Conservation (phyloP, 306 rosid species). For the Cajanus cajan region DNA sequence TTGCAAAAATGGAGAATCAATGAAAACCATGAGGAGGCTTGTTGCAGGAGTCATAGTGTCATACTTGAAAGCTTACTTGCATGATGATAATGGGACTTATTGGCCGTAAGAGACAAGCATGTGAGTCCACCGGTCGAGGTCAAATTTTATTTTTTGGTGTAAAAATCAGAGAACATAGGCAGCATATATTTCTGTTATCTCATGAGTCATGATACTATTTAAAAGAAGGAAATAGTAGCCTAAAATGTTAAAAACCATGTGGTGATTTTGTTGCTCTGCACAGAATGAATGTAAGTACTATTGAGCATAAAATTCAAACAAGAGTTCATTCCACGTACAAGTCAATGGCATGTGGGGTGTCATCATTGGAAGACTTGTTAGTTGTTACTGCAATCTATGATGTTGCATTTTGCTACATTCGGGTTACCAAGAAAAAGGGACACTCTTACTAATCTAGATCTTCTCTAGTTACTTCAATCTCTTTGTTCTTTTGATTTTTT, state of each 20-base stretch:
- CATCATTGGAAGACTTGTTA: conserved; percentile 84
- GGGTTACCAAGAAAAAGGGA: conserved; percentile 68
- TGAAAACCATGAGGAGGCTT: conserved; percentile 87
- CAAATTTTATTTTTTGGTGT: conserved; percentile 38
- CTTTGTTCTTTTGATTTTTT: background rate
- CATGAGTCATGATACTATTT: too few relatives aligned
- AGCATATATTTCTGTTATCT: too few relatives aligned
- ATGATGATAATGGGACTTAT: conserved; percentile 46
- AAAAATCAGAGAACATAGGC: conserved; percentile 30
- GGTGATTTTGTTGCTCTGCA: too few relatives aligned
- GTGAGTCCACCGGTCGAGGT: conserved; percentile 50
- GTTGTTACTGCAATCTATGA: conserved; percentile 76
- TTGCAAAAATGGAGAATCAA: conserved; percentile 71
- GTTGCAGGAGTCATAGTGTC: conserved; percentile 78
- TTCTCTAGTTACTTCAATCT: background rate
- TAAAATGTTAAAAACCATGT: too few relatives aligned
- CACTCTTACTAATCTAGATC: conserved; percentile 15
- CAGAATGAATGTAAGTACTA: too few relatives aligned
- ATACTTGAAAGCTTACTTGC: conserved; percentile 65
- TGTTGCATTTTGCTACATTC: conserved; percentile 79
- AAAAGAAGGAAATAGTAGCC: too few relatives aligned
- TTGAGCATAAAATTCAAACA: conserved; percentile 30
- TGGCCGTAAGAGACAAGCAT: conserved; percentile 46
- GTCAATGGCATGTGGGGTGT: conserved; percentile 94
- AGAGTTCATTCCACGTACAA: conserved; percentile 42